Percentiles rank a stretch among this genome's conserved stretches.
These are phyloP conservation scores for Phaeotremella skinneri DNA, from an alignment of 768 basidiomycete genomes.

Conservation along the genomic window DNA sequence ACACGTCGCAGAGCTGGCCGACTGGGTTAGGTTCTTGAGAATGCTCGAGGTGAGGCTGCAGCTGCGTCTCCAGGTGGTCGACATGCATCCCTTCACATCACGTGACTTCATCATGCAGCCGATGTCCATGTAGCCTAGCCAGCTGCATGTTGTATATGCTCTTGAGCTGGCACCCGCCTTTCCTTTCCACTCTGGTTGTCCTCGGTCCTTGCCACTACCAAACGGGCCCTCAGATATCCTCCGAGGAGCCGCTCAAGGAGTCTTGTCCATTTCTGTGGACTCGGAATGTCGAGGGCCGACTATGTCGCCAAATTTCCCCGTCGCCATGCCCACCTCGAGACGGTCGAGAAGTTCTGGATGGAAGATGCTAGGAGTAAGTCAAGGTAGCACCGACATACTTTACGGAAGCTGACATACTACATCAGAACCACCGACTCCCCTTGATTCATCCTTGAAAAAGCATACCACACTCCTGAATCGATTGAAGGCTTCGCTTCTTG, in stretches of 20 bases:
- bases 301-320: slow-evolving; percentile 46
- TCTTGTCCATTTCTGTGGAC: no score
- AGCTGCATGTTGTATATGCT: no score
- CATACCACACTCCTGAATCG: slow-evolving; percentile 95
- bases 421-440: slow-evolving; percentile 64
- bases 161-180: no score
- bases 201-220: no score
- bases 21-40: no score
- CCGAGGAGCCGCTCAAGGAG: background rate
- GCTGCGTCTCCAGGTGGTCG: no score
- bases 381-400: background rate
- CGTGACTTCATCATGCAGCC: no score
- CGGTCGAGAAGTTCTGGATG: slow-evolving; percentile 45
- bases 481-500: slow-evolving; percentile 73
- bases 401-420: background rate
- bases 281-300: slow-evolving; percentile 47
- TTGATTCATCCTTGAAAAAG: slow-evolving; percentile 92
- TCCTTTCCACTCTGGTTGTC: no score
- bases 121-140: no score
- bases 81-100: no score
- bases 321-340: slow-evolving; percentile 35
- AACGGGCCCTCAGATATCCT: background rate
- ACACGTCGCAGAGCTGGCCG: no score
- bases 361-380: slow-evolving; percentile 46
- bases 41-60: no score